Conservation (phyloP, 257 asterid species). For the Solanum appendiculatum region DNA sequence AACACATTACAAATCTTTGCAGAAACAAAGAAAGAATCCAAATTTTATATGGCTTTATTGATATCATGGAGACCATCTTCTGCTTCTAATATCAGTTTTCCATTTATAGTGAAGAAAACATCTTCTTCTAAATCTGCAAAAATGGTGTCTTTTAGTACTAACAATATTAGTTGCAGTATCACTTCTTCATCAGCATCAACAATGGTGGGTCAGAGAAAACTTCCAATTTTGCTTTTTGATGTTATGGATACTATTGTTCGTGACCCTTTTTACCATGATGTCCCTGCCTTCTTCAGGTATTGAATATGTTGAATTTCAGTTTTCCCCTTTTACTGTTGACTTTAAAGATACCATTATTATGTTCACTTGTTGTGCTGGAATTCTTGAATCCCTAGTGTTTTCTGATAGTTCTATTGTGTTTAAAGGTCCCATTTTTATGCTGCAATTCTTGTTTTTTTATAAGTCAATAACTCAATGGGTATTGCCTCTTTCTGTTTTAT, state of each 20-base stretch:
- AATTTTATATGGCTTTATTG: background rate
- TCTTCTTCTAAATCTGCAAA: background rate
- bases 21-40: background rate
- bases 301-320: background rate
- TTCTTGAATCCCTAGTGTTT: no score
- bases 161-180: background rate
- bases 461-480: background rate
- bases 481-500: no score
- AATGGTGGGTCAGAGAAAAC: constrained; percentile 22
- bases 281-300: constrained; percentile 68
- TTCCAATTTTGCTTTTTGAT: constrained; percentile 78
- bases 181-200: background rate
- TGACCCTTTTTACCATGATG: constrained; percentile 78
- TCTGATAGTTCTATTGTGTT: no score
- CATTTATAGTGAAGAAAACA: background rate
- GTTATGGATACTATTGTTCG: constrained; percentile 85
- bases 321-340: background rate
- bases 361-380: background rate
- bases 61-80: background rate
- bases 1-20: background rate
- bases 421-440: background rate
- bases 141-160: constrained; percentile 10
- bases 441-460: background rate
- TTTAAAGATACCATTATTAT: background rate
- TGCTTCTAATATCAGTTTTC: background rate